Base-by-base conservation (phyloP, 495 filamentous ascomycete species). In the Jackrogersella multiformis region DNA sequence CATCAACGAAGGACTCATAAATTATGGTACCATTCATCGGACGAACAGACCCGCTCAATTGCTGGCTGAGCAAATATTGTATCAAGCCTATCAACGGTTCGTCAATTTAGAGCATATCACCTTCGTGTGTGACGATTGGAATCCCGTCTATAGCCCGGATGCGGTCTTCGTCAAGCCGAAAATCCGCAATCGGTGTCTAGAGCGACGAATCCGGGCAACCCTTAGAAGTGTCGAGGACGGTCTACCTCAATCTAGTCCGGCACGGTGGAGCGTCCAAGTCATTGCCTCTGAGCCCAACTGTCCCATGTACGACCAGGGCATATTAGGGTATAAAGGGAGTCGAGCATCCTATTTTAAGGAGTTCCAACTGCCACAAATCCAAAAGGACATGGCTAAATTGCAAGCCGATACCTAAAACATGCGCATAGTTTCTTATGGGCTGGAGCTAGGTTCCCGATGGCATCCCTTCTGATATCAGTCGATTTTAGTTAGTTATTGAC, bases 81-180 rank as follows among this genome's bases (percentile, higher is more conserved):
- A 20, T 9, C 34, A 64, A 38, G 41, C 63, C 12, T 26, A 58
- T 38, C 44, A 23, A n/a, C 57, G 53, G 2, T 54, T 76, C 24
- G 24, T 23, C 16, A 64, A 53, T 15, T 53, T 74, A 35, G 53
- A 67, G 26, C 51, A 63, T 24, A 66, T 76, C 41, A 61, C 55
- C 34, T 66, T 76, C 26, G 66, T 76, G 23, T 63, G 62, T n/a
- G 54, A 65, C 30, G 71, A 73, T 10, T 48, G 39, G 12, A 69
- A 70, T 45, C 61, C 69, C 10, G 35, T 63, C 32, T 66, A 72
- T 24, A 61, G 61, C 24, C 39, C 63, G 13, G 67, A 70, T 24
- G 64, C 64, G 20, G 45, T 52, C 24, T 63, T 73, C 54, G 71
- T 66, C 12, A 44, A 71, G 32, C 67, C 71, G 9, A 36, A 34